Conservation (phyloP, 306 rosid species). For the Trichosanthes truncata region DNA sequence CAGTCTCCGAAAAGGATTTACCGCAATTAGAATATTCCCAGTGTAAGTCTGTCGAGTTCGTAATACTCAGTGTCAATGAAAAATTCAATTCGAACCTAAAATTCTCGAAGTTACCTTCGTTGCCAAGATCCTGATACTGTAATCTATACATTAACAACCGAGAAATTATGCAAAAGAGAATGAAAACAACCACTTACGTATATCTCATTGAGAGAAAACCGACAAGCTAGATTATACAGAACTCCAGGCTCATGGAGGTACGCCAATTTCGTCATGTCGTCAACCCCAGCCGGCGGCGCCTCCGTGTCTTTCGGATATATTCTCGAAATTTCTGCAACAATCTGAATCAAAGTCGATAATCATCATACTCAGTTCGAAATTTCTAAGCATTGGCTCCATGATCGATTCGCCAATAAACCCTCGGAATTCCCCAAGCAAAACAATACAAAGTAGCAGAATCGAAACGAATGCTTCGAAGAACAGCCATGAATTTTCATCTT, state of each 20-base stretch:
- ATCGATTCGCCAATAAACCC: not conserved
- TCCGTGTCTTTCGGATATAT: constrained; percentile 82
- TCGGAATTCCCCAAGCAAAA: not conserved
- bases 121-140: not conserved
- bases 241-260: constrained; percentile 88
- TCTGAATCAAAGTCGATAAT: constrained; percentile 33
- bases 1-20: constrained; percentile 73
- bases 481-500: not conserved
- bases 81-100: not conserved
- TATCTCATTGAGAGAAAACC: constrained; percentile 72
- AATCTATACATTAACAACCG: not conserved
- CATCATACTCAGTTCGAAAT: constrained; percentile 4
- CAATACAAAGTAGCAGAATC: not conserved
- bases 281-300: constrained; percentile 86
- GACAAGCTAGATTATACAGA: constrained; percentile 46
- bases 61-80: not conserved
- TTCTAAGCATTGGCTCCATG: not conserved
- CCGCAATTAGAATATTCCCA: constrained; percentile 80
- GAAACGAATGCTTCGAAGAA: not conserved
- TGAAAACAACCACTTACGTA: constrained; percentile 45
- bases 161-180: not conserved
- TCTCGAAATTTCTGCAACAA: constrained; percentile 53
- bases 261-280: constrained; percentile 87
- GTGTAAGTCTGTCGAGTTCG: constrained; percentile 54
- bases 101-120: not conserved